A percentile compares a stretch with the other conserved stretches of the same genome.
These are phyloP conservation scores for Clarireedia paspali DNA, from an alignment of 2,329 filamentous ascomycete species.

Conservation along the genomic window DNA sequence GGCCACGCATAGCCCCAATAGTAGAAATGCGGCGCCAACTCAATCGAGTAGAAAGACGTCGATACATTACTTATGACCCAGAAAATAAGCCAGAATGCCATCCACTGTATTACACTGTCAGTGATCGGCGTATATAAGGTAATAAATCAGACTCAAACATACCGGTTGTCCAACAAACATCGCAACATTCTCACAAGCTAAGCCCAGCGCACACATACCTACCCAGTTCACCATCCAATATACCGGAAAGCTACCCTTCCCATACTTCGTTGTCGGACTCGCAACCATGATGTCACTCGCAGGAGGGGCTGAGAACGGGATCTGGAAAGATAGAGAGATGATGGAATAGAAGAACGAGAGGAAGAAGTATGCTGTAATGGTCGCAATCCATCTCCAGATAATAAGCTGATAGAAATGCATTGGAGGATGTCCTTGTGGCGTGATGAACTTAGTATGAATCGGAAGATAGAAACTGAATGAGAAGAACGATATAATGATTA, in stretches of 20 bases:
- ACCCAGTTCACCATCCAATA: constrained; percentile 58
- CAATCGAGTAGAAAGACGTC: constrained; percentile 52
- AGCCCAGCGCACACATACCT: constrained; percentile 54
- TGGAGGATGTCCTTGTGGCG: constrained; percentile 45
- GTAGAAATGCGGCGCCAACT: constrained; percentile 51
- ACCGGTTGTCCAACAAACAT: constrained; percentile 52
- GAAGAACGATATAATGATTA: constrained; percentile 56
- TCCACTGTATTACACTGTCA: not conserved
- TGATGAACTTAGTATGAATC: constrained; percentile 52
- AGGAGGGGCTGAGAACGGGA: constrained; percentile 48
- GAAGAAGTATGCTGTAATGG: constrained; percentile 50
- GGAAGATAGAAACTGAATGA: constrained; percentile 60
- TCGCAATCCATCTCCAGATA: constrained; percentile 49
- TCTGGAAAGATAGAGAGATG: constrained; percentile 54
- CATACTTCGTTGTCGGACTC: constrained; percentile 45
- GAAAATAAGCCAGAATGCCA: not conserved
- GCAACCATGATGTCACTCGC: constrained; percentile 37
- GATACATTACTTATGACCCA: constrained; percentile 49
- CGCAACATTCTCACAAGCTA: constrained; percentile 57
- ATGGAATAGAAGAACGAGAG: constrained; percentile 56
- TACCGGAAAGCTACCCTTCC: constrained; percentile 49
- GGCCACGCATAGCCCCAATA: constrained; percentile 58
- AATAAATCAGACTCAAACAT: not conserved
- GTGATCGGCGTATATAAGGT: not conserved
- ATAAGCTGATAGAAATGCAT: constrained; percentile 51